A percentile compares a stretch with the other conserved stretches of the same genome.
Conservation (phyloP, 2,329 filamentous ascomycete genomes). For the Plectosphaerella plurivora region DNA sequence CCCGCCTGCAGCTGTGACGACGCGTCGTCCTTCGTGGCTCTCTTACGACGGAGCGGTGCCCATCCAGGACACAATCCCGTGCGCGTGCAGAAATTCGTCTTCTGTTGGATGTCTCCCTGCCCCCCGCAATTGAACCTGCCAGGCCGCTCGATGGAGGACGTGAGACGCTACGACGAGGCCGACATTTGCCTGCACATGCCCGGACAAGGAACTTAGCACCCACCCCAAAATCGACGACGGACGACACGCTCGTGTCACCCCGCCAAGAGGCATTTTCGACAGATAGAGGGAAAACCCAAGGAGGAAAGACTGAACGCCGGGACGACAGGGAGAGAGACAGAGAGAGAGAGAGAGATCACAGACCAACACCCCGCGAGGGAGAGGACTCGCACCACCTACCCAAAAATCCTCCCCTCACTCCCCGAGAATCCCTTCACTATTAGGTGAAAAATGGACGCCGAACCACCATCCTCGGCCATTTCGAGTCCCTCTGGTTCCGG, state of each 20-base stretch:
- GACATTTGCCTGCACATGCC: not conserved
- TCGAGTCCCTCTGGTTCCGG: constrained; percentile 28
- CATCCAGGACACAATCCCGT: too few species aligned
- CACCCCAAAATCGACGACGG: not conserved
- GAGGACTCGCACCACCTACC: not conserved
- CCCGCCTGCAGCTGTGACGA: too few species aligned
- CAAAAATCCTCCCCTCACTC: not conserved
- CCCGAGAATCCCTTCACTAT: constrained; percentile 4
- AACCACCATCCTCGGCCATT: constrained; percentile 7
- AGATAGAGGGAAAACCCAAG: not conserved
- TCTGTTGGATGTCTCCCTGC: constrained; percentile 1
- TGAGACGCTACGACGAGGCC: not conserved
- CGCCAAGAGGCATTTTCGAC: not conserved
- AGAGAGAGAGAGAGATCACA: not conserved
- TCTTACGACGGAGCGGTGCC: too few species aligned
- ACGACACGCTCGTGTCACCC: not conserved
- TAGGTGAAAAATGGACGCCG: constrained; percentile 12
- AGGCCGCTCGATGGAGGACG: constrained; percentile 1
- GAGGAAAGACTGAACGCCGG: not conserved
- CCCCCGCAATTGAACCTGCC: not conserved
- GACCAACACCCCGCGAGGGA: not conserved
- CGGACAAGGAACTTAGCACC: not conserved
- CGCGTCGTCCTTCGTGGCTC: too few species aligned
- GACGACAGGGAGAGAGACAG: not conserved
- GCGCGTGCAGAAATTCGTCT: too few species aligned